Percentiles rank a stretch among this genome's conserved stretches.
Conservation (phyloP, 352 stramenopile species). For the Phytopythium montanum region DNA sequence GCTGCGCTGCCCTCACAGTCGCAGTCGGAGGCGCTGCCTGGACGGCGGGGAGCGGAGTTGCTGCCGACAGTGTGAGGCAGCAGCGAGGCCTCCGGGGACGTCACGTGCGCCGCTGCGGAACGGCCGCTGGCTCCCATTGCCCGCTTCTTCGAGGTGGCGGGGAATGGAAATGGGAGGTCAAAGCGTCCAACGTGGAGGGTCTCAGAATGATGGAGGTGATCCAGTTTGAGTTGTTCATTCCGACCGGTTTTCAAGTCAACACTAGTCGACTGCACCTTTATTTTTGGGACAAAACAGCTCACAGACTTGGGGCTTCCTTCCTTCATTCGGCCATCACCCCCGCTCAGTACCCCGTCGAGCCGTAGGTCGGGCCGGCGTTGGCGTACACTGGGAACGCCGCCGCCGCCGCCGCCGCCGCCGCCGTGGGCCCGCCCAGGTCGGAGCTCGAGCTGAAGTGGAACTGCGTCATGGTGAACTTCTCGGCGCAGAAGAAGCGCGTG, state of each 20-base stretch:
- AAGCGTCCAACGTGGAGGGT: not conserved
- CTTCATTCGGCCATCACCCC: too few species aligned
- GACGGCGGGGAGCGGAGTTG: not conserved
- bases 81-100: not conserved
- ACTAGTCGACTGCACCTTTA: not conserved
- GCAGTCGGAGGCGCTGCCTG: not conserved
- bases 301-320: not conserved
- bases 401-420: too few species aligned
- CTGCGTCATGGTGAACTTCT: conserved; percentile 31
- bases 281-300: not conserved
- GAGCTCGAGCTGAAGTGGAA: conserved; percentile 8
- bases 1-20: not conserved
- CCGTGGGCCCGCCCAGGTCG: conserved; percentile 11
- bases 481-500: conserved; percentile 66
- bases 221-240: not conserved
- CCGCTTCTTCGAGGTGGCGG: not conserved
- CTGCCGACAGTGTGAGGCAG: not conserved
- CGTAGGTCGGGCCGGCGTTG: conserved; percentile 8
- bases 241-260: not conserved
- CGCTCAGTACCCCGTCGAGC: conserved; percentile 2
- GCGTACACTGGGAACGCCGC: conserved; percentile 14
- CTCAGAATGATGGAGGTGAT: not conserved
- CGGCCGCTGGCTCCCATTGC: not conserved
- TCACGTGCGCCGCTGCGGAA: not conserved
- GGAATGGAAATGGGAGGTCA: not conserved